phyloP scores from a whole-genome alignment of 2,329 filamentous ascomycete species.

The Xylariaceae sp. region DNA sequence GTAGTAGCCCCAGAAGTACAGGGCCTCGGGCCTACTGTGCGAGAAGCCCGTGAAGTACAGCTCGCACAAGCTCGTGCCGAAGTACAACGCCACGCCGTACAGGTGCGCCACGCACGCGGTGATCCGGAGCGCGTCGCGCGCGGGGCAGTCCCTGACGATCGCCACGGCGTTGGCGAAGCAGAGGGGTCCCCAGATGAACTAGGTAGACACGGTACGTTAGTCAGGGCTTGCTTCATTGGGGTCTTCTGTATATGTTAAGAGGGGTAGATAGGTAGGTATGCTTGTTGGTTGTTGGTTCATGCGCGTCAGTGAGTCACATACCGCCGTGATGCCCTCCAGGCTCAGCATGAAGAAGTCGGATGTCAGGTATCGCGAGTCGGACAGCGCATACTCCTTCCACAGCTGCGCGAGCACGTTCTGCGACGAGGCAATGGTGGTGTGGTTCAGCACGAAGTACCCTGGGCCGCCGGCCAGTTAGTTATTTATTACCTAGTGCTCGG shows the following conservation, averaged over 20 bases:
- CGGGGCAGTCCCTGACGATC: conserved; percentile 46
- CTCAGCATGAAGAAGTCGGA: conserved; percentile 84
- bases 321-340: conserved; percentile 80
- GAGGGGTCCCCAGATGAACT: conserved; percentile 63
- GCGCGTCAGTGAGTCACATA: conserved; percentile 44
- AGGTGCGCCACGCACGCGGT: conserved; percentile 56
- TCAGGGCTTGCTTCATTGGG: background rate
- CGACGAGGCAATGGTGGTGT: conserved; percentile 64
- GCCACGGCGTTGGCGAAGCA: conserved; percentile 52
- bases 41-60: conserved; percentile 46
- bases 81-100: conserved; percentile 67
- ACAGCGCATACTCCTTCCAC: conserved; percentile 91
- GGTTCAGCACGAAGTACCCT: conserved; percentile 78
- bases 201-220: background rate
- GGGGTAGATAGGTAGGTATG: no score
- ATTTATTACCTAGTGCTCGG: background rate
- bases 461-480: background rate
- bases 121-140: conserved; percentile 55
- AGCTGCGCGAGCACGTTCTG: conserved; percentile 80
- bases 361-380: conserved; percentile 84
- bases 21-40: conserved; percentile 60
- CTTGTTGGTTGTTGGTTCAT: background rate
- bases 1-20: conserved; percentile 68
- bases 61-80: conserved; percentile 58
- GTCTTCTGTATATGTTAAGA: no score